Evolutionary conservation across 371 early-diverging fungal genomes (phyloP).

Genomic region (Entomophthora muscae): DNA sequence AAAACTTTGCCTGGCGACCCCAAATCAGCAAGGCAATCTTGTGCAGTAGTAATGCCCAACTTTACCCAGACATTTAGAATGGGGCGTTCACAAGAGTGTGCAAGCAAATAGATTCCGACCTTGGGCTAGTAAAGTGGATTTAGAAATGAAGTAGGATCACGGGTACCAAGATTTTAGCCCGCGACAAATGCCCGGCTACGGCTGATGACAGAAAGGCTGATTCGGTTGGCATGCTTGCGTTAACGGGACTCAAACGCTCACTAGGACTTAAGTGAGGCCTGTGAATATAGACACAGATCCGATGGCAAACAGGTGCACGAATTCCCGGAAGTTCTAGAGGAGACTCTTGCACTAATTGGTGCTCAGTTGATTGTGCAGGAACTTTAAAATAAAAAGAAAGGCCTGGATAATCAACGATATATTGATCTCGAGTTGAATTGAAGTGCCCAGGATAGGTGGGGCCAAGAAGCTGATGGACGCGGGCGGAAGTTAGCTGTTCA

Average conservation of each 20-base stretch:
- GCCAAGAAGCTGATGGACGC: constrained; percentile 53
- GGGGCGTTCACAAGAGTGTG: neutral
- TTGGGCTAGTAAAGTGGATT: neutral
- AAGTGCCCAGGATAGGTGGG: constrained; percentile 44
- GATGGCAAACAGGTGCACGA: neutral
- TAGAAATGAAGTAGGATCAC: neutral
- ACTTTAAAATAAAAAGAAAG: neutral
- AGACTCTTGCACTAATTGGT: neutral
- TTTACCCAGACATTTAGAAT: constrained; percentile 12
- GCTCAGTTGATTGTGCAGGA: neutral
- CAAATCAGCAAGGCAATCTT: constrained; percentile 49
- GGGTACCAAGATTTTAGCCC: too few species aligned
- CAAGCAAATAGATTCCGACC: neutral
- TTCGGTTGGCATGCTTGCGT: too few species aligned
- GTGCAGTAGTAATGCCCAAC: constrained; percentile 28
- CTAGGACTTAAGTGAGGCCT: neutral
- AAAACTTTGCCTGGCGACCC: constrained; percentile 40
- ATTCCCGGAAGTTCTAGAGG: neutral
- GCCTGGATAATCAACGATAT: neutral
- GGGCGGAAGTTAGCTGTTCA: constrained; percentile 40
- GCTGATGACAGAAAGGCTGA: too few species aligned
- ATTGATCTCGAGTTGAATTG: neutral
- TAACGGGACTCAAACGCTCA: neutral
- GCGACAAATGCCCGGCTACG: too few species aligned
- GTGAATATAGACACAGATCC: neutral